Conservation (phyloP, 495 filamentous ascomycete species). For the Penicillium cataractarum region DNA sequence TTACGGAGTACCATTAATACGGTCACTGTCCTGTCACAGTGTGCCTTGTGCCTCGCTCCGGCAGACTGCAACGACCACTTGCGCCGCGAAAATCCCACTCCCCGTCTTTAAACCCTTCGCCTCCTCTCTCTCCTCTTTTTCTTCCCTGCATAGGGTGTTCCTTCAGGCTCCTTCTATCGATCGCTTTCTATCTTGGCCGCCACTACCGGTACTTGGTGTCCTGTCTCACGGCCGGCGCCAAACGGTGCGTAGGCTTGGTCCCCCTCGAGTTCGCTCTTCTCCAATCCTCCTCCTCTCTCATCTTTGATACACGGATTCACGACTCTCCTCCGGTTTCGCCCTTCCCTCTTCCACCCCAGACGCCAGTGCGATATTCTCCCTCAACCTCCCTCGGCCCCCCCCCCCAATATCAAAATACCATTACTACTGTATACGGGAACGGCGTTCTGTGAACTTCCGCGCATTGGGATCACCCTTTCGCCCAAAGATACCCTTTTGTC, state of each 20-base stretch:
- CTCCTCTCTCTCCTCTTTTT: conserved; percentile 23
- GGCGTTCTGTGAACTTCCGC: conserved; percentile 44
- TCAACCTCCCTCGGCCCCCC: not conserved
- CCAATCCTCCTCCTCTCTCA: conserved; percentile 19
- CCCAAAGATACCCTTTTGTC: conserved; percentile 49
- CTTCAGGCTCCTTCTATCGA: conserved; percentile 38
- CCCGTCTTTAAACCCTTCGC: conserved; percentile 33
- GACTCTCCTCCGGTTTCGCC: conserved; percentile 14
- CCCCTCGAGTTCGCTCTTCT: conserved; percentile 35
- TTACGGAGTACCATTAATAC: not conserved
- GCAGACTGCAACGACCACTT: conserved; percentile 20
- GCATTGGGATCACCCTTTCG: conserved; percentile 40
- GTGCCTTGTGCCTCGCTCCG: conserved; percentile 20
- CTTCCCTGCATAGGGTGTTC: conserved; percentile 33
- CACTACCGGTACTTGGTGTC: conserved; percentile 60
- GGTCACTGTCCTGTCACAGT: conserved; percentile 5
- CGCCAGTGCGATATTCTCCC: conserved; percentile 2
- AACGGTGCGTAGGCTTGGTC: conserved; percentile 60
- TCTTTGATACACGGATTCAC: conserved; percentile 24
- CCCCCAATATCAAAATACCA: not conserved
- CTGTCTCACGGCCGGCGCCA: conserved; percentile 60
- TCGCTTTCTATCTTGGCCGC: conserved; percentile 53
- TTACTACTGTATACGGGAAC: conserved; percentile 27
- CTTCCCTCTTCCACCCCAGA: conserved; percentile 1
- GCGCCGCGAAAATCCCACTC: conserved; percentile 34